Percentiles rank a stretch among this genome's conserved stretches.
phyloP scores from a whole-genome alignment of 108 stramenopile species.

The Hondaea fermentalgiana region DNA sequence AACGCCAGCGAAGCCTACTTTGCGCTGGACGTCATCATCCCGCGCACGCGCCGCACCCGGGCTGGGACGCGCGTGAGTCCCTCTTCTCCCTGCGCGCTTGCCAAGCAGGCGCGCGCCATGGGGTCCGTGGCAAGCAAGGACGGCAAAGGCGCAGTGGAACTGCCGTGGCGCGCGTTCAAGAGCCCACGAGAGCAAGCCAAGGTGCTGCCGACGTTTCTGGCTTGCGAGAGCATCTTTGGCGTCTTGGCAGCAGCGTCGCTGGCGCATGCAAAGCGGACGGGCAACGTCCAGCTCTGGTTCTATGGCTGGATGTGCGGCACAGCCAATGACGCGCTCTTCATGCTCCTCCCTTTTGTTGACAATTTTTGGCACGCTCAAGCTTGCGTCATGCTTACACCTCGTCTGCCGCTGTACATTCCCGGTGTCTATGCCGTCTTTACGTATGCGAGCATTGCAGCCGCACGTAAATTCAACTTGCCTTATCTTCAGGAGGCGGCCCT shows the following conservation, averaged over 20 bases:
- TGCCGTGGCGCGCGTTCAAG: neutral
- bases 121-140: no score
- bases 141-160: neutral
- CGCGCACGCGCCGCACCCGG: no score
- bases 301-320: conserved; percentile 11
- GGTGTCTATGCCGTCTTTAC: neutral
- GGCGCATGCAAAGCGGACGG: neutral
- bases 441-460: neutral
- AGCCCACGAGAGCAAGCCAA: neutral
- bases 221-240: neutral
- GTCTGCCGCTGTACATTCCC: conserved; percentile 19
- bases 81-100: no score
- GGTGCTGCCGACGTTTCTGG: conserved; percentile 3
- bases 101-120: no score
- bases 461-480: neutral
- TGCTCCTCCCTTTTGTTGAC: conserved; percentile 17
- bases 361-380: conserved; percentile 26
- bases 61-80: no score
- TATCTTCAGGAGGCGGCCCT: neutral
- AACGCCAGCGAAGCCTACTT: no score
- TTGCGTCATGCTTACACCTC: conserved; percentile 6
- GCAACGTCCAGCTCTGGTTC: neutral
- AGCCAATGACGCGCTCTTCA: conserved; percentile 20
- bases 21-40: no score
- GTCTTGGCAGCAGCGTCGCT: neutral